These are phyloP conservation scores for Xylariaceae sp. DNA, from an alignment of 2,329 filamentous ascomycete species.

Conservation along the genomic window DNA sequence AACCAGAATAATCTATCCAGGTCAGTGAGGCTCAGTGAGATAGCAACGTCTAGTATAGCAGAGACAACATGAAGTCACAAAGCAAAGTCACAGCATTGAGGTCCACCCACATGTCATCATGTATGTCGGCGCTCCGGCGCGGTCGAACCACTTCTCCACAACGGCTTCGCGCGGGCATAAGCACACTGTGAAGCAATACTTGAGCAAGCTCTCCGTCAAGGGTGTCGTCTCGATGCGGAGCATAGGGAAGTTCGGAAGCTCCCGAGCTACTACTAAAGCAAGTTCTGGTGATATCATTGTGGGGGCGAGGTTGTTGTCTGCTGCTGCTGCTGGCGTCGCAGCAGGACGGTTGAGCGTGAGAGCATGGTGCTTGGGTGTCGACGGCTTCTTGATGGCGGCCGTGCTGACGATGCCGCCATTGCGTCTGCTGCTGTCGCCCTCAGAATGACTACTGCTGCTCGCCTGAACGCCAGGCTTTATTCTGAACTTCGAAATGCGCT, in stretches of 20 bases:
- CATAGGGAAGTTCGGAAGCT: slow-evolving; percentile 31
- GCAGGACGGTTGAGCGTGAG: neutral
- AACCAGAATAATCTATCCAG: slow-evolving; percentile 29
- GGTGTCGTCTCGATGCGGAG: slow-evolving; percentile 33
- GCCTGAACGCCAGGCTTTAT: slow-evolving; percentile 21
- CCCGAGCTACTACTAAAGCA: slow-evolving; percentile 29
- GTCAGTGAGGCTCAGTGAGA: slow-evolving; percentile 10
- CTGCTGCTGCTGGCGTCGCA: slow-evolving; percentile 4
- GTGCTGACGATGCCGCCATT: slow-evolving; percentile 1
- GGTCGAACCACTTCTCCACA: slow-evolving; percentile 32
- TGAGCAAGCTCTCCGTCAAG: slow-evolving; percentile 31
- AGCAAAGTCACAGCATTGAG: neutral
- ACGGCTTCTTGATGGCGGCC: slow-evolving; percentile 2
- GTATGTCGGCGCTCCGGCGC: slow-evolving; percentile 31
- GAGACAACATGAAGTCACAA: neutral
- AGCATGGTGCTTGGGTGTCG: slow-evolving; percentile 1
- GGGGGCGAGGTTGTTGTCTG: slow-evolving; percentile 20
- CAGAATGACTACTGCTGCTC: slow-evolving; percentile 1
- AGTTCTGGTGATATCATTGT: slow-evolving; percentile 30
- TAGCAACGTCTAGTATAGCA: neutral
- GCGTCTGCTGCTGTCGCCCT: neutral
- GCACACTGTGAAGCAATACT: slow-evolving; percentile 33
- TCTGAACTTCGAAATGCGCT: slow-evolving; percentile 33
- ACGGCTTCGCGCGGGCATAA: slow-evolving; percentile 30
- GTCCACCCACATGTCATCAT: slow-evolving; percentile 30